Base-by-base conservation (phyloP, 129 eudicot species). In the Tagetes patula region DNA sequence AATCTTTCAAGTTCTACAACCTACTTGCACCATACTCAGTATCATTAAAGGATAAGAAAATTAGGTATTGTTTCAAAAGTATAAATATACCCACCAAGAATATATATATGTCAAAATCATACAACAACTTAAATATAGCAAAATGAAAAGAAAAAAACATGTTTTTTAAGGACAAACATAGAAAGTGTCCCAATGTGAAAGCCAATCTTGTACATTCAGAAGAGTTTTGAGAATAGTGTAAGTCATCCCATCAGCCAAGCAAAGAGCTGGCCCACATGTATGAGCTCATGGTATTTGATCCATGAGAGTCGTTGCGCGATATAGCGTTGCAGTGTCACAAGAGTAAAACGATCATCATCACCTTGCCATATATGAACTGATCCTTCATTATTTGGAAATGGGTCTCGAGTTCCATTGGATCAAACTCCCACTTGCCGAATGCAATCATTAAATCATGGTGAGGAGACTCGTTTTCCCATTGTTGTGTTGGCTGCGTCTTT, bases 361-460 rank as follows among this genome's bases (percentile, higher is more conserved):
- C 98, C 98, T 12, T 81, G 84, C 98, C 98, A 89, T 27, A 92
- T 10, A 71, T 92, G 91, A 55, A 89, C 95, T 1, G 3, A 49
- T 31, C 83, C 97, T 78, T 85, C 91, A 39, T 83, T 71, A 43
- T 85, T 53, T 3, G 86, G 82, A 70, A 79, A 88, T 41, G 89
- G 94, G 46, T 85, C 60, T 81, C 79, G 53, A 92, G 41, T n/a
- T 92, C 91, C 78, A 78, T 82, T 27, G 98, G 98, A 82, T 84
- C 90, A 55, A 89, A 89, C 74, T 87, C 98, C 98, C 98, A 89
- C 3, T 70, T 85, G 4, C 95, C 90, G 20, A 93, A 89, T 2
- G 82, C 90, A 43, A 92, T 60, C 8, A 78, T 86, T 53, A 84
- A n/a, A 68, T 93, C 98, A 33, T 90, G 86, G 70, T 89, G 88